Percentiles rank a stretch among this genome's conserved stretches.
Evolutionary conservation across 2,329 filamentous ascomycete genomes (phyloP).

Genomic region (Penicillium sp.): DNA sequence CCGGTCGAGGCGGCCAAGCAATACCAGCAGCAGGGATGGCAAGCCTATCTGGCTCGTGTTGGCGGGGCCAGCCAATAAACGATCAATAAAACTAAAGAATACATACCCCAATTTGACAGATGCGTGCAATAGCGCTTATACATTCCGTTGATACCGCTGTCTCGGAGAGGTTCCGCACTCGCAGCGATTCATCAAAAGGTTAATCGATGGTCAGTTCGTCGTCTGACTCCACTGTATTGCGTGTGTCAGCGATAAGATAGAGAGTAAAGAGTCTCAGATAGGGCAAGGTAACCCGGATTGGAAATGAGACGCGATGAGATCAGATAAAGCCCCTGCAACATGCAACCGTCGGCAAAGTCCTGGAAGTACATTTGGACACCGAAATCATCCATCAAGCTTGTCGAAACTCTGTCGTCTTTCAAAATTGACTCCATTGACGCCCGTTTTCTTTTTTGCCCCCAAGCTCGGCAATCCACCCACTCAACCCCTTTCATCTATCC

Average conservation of each 20-base stretch:
- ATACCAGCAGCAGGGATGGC: conserved; percentile 49
- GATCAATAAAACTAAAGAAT: background rate
- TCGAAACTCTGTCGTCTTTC: background rate
- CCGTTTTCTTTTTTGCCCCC: background rate
- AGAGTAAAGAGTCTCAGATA: background rate
- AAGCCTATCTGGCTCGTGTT: conserved; percentile 45
- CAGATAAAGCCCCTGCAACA: background rate
- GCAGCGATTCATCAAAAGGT: background rate
- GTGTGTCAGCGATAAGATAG: background rate
- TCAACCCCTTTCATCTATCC: background rate
- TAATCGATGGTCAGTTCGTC: background rate
- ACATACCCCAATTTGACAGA: background rate
- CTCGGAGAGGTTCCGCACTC: background rate
- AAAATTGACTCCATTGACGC: background rate
- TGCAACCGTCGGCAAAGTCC: background rate
- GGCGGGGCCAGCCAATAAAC: conserved; percentile 20
- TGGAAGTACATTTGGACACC: conserved; percentile 5
- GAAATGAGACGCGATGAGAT: background rate
- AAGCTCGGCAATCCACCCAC: background rate
- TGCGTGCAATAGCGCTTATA: background rate
- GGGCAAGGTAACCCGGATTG: background rate
- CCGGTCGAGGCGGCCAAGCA: conserved; percentile 45
- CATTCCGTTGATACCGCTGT: background rate
- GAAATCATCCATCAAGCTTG: background rate
- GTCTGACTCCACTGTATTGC: background rate